Evolutionary conservation across 2,329 filamentous ascomycete species (phyloP), one percentile per base, ranked within the genome.

Genomic region (Cryphonectria nitschkei): DNA sequence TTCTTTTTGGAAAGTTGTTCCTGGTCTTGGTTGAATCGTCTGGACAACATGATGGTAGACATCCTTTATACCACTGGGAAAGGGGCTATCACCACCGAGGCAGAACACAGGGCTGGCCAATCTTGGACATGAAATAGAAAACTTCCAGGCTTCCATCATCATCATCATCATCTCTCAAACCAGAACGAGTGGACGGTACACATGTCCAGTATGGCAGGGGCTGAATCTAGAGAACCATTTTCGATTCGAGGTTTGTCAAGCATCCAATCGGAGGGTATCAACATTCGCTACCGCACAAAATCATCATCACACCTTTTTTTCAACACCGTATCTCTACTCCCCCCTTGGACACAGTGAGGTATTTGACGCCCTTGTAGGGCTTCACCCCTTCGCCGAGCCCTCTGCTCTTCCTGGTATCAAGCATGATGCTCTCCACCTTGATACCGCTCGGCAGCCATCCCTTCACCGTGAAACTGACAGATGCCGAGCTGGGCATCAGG

Each of bases 351-450:
- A 91, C 84, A 22, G 95, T 98, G 76, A 99, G 80, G 81, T 99
- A 99, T 82, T 99, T 99, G 75, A 99, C 96, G 1, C 96, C 96
- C 82, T 98, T 99, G 82, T 97, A 98, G 34, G 96, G 96, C 82
- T 94, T 97, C 54, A 98, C 90, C 2, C 92, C 90, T 75, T 97
- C 94, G 0, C 94, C 94, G 62, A 99, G 77, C 0, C 96, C 96
- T 70, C 91, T 88, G 80, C 93, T 97, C 82, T 91, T 94, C 79
- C 93, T 91, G n/a, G 89, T 84, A 78, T 94, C 86, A 75, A 94
- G 80, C 77, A 89, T 78, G 77, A 94, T 87, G 80, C 88, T 90
- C 75, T 92, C 90, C 41, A 92, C 86, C 78, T 87, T 91, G 65
- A 92, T 83, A 4, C 90, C 90, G 76, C 90, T 92, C 22, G 90